phyloP scores from a whole-genome alignment of 164 flowering plant genomes.

The Vitis vinifera region ASM3070453v1 NC_081812.1:13647501-13648000 shows the following conservation, averaged over 20 bases:
- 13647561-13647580: no score
- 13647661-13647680: no score
- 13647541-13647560: no score
- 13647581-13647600: no score
- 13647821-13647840: constrained; percentile 59
- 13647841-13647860: constrained; percentile 61
- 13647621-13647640: no score
- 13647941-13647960: constrained; percentile 10
- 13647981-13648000: constrained; percentile 6
- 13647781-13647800: constrained; percentile 77
- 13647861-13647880: constrained; percentile 44
- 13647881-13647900: constrained; percentile 16
- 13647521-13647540: no score
- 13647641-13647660: no score
- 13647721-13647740: constrained; percentile 44
- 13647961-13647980: constrained; percentile 12
- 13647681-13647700: no score
- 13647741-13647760: constrained; percentile 48
- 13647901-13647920: constrained; percentile 12
- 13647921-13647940: constrained; percentile 15
- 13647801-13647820: constrained; percentile 39
- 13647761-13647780: constrained; percentile 57
- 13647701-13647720: background rate
- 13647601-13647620: no score
- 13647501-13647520: no score